A percentile compares a stretch with the other conserved stretches of the same genome.
Conservation (phyloP, 2,329 filamentous ascomycete genomes). For the Fusarium phyllophilum region DNA sequence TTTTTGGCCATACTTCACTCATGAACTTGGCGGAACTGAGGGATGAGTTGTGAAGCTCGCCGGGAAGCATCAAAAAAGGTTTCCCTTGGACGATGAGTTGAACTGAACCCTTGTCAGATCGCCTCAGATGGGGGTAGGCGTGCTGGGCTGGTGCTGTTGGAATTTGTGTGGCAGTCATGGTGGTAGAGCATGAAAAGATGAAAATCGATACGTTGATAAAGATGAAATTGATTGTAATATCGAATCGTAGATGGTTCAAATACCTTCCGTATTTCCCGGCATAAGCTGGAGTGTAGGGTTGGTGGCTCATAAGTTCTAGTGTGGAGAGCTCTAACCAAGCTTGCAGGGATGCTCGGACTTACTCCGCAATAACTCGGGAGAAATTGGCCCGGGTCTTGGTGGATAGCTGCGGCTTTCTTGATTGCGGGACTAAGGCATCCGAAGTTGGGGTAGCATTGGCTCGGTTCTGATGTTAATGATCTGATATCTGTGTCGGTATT, state of each 20-base stretch:
- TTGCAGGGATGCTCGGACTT: slow-evolving; percentile 20
- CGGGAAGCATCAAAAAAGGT: slow-evolving; percentile 50
- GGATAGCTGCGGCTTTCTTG: neutral
- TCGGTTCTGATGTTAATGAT: neutral
- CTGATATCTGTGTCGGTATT: neutral
- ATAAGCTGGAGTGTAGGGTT: neutral
- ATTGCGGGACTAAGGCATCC: neutral
- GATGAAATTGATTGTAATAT: neutral
- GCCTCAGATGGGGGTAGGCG: slow-evolving; percentile 30
- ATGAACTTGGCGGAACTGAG: slow-evolving; percentile 49
- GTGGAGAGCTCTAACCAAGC: neutral
- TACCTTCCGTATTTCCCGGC: neutral
- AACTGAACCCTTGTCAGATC: slow-evolving; percentile 41
- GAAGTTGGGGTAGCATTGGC: no score
- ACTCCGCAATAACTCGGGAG: slow-evolving; percentile 18
- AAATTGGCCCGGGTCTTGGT: neutral
- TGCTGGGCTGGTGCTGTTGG: neutral
- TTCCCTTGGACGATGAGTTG: slow-evolving; percentile 52
- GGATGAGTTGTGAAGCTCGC: slow-evolving; percentile 52
- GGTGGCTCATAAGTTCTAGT: neutral
- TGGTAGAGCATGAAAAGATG: neutral
- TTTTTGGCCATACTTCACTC: slow-evolving; percentile 44
- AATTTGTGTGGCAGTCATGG: slow-evolving; percentile 25
- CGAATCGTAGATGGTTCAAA: slow-evolving; percentile 14
- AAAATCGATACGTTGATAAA: neutral